Conservation (phyloP, 352 stramenopile genomes). For the Phytophthora vignae region DNA sequence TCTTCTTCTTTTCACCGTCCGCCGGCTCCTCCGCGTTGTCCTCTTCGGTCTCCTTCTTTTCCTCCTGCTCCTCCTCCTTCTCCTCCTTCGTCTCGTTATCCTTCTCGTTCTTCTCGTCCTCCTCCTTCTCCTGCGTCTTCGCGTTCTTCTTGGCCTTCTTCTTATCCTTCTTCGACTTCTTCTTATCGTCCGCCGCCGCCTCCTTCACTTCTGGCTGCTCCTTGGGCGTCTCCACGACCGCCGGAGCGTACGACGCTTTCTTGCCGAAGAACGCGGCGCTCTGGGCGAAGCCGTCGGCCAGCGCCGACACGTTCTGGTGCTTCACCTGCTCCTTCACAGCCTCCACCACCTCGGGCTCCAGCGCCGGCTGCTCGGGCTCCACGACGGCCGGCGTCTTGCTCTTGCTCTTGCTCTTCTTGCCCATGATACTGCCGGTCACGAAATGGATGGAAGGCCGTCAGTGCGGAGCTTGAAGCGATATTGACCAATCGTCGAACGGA, state of each 20-base stretch:
- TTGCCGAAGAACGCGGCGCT: constrained; percentile 74
- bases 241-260: constrained; percentile 58
- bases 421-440: constrained; percentile 32
- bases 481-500: constrained; percentile 3
- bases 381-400: constrained; percentile 4
- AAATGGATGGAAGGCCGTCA: constrained; percentile 54
- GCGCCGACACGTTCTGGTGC: constrained; percentile 29
- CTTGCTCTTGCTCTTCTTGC: constrained; percentile 49
- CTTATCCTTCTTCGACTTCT: constrained; percentile 11
- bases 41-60: constrained; percentile 10
- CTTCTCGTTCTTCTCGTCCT: constrained; percentile 16
- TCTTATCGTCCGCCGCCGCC: constrained; percentile 3
- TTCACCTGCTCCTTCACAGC: constrained; percentile 33
- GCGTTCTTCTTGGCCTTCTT: constrained; percentile 18
- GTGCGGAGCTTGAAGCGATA: constrained; percentile 1
- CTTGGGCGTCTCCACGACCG: constrained; percentile 12
- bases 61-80: constrained; percentile 26
- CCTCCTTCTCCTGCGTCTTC: constrained; percentile 12
- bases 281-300: constrained; percentile 67
- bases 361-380: constrained; percentile 8
- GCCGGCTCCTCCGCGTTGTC: constrained; percentile 3
- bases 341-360: constrained; percentile 30
- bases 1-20: constrained; percentile 26
- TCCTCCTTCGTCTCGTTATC: constrained; percentile 19
- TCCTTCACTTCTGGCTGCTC: constrained; percentile 20